These are phyloP conservation scores for Komagataella kurtzmanii DNA, from an alignment of 805 yeast species.

Conservation along the genomic window DNA sequence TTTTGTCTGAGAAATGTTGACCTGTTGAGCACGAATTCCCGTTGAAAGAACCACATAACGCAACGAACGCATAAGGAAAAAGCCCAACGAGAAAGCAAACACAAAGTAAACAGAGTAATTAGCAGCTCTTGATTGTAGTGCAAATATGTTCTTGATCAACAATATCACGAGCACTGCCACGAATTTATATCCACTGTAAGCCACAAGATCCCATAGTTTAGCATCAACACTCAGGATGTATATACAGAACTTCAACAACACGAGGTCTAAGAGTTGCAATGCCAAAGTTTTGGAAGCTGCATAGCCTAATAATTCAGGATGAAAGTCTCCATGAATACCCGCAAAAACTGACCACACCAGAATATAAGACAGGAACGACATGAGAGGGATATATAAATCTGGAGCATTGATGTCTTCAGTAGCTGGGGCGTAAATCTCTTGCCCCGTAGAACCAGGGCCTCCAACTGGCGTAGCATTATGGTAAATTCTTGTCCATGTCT, in stretches of 20 bases:
- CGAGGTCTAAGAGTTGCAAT: constrained; percentile 62
- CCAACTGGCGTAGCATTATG: constrained; percentile 13
- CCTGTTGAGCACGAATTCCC: constrained; percentile 12
- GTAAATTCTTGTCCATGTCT: constrained; percentile 61
- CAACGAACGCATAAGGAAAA: constrained; percentile 57
- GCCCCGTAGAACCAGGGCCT: neutral
- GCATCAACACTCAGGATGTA: constrained; percentile 64
- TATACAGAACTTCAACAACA: constrained; percentile 66
- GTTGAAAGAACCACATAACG: constrained; percentile 57
- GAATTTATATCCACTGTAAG: constrained; percentile 91
- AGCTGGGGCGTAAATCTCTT: constrained; percentile 53
- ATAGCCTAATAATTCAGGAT: constrained; percentile 83
- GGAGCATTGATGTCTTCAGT: constrained; percentile 87
- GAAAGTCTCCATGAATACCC: constrained; percentile 82
- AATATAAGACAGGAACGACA: constrained; percentile 85
- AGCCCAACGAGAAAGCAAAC: constrained; percentile 44
- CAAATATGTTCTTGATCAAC: constrained; percentile 29
- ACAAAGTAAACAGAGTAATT: constrained; percentile 23
- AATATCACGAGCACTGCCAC: constrained; percentile 59
- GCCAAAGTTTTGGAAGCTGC: constrained; percentile 81
- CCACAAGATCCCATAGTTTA: constrained; percentile 69
- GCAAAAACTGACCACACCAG: constrained; percentile 71
- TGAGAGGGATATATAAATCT: constrained; percentile 87
- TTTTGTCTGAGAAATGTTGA: constrained; percentile 51
- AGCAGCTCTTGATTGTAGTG: constrained; percentile 12